Percentiles rank a stretch among this genome's conserved stretches.
Evolutionary conservation across 2,329 filamentous ascomycete species (phyloP).

Genomic region (Fusarium sp.): DNA sequence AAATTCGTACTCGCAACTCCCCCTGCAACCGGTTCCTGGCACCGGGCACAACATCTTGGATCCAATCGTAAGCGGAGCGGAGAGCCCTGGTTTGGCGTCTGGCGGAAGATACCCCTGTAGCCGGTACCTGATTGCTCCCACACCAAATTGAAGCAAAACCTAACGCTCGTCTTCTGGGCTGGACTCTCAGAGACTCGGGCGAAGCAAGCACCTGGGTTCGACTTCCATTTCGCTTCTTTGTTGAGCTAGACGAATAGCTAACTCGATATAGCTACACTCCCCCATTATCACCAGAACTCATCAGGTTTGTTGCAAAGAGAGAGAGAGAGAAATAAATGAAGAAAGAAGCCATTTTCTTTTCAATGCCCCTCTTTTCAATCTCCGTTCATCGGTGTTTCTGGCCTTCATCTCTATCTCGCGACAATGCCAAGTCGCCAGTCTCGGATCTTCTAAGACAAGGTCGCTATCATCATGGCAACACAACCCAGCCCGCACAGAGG

Average conservation of each 20-base stretch:
- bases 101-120: constrained; percentile 41
- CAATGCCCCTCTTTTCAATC: constrained; percentile 16
- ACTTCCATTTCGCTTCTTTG: constrained; percentile 43
- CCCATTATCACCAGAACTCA: constrained; percentile 8
- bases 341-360: not conserved
- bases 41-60: constrained; percentile 34
- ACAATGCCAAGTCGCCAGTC: constrained; percentile 31
- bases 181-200: constrained; percentile 10
- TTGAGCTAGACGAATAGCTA: constrained; percentile 24
- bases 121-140: constrained; percentile 46
- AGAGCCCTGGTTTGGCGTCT: constrained; percentile 44
- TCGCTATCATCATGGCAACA: constrained; percentile 14
- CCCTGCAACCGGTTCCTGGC: constrained; percentile 42
- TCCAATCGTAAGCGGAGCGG: constrained; percentile 32
- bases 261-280: constrained; percentile 20
- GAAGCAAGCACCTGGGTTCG: constrained; percentile 23
- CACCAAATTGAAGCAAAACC: constrained; percentile 25
- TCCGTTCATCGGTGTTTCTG: constrained; percentile 16
- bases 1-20: constrained; percentile 34
- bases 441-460: constrained; percentile 21
- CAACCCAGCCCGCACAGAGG: not conserved
- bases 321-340: not conserved
- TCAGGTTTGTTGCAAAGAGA: constrained; percentile 2
- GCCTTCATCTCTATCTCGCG: constrained; percentile 11
- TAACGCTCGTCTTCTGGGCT: not conserved